A percentile compares a stretch with the other conserved stretches of the same genome.
These are phyloP conservation scores for Ustulina deusta DNA, from an alignment of 2,329 filamentous ascomycete genomes.

Conservation along the genomic window DNA sequence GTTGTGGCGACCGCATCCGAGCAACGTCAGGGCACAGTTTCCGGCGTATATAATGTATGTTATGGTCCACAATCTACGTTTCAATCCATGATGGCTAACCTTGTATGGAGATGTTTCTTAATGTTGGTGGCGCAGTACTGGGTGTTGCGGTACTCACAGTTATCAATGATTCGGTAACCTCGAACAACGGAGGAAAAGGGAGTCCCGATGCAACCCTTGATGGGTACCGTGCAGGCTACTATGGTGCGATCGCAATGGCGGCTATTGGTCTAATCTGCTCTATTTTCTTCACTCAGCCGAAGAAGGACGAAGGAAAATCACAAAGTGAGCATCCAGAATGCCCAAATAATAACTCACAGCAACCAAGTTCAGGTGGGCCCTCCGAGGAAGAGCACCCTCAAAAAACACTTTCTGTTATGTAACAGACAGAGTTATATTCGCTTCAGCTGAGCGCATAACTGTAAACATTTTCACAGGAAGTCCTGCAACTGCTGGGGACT, in stretches of 20 bases:
- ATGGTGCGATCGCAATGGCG: conserved; percentile 9
- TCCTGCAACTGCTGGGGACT: too few species aligned
- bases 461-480: too few species aligned
- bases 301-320: too few species aligned
- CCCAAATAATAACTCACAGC: too few species aligned
- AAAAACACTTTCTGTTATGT: too few species aligned
- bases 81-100: too few species aligned
- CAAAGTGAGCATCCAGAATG: too few species aligned
- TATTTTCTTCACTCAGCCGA: conserved; percentile 1
- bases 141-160: conserved; percentile 19
- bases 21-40: conserved; percentile 14
- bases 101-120: conserved; percentile 20
- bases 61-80: too few species aligned
- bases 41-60: conserved; percentile 24
- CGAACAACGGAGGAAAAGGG: not conserved
- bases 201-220: conserved; percentile 3
- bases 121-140: conserved; percentile 20
- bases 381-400: too few species aligned
- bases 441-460: too few species aligned
- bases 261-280: not conserved
- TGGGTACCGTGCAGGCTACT: conserved; percentile 21
- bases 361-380: too few species aligned
- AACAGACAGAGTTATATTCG: too few species aligned
- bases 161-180: conserved; percentile 10
- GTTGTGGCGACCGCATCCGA: conserved; percentile 14